phyloP scores from a whole-genome alignment of 208 protist genomes.

The Acanthamoeba triangularis region DNA sequence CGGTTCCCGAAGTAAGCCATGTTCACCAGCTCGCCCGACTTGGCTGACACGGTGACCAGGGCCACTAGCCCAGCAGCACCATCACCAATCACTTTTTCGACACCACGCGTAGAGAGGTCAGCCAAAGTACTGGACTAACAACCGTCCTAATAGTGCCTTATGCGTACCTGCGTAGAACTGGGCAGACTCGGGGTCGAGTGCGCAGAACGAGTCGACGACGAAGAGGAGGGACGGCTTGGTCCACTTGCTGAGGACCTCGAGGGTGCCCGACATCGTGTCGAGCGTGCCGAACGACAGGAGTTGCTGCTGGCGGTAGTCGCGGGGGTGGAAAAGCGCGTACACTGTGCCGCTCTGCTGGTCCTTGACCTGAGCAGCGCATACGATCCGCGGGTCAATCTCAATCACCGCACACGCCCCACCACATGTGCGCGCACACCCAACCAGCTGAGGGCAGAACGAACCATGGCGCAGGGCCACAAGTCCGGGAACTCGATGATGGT shows the following conservation, averaged over 20 bases:
- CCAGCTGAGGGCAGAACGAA: neutral
- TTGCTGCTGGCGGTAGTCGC: neutral
- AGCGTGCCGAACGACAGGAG: neutral
- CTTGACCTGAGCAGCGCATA: neutral
- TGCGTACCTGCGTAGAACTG: neutral
- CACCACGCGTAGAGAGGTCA: neutral
- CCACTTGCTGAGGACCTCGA: neutral
- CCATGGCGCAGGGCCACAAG: constrained; percentile 1
- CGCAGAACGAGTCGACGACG: neutral
- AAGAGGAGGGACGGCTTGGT: neutral
- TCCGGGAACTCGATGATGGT: neutral
- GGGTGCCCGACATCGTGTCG: neutral
- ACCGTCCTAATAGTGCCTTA: neutral
- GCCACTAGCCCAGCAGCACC: neutral
- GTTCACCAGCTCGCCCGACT: neutral
- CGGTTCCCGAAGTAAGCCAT: neutral
- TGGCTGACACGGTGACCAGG: neutral
- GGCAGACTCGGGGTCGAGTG: neutral
- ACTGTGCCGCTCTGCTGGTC: neutral
- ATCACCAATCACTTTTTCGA: neutral
- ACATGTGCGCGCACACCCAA: neutral
- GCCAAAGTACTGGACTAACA: neutral
- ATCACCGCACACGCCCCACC: neutral
- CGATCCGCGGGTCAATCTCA: neutral
- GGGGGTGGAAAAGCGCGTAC: neutral